Evolutionary conservation across 2,329 filamentous ascomycete species (phyloP).

Genomic region (Hirsutella rhossiliensis): DNA sequence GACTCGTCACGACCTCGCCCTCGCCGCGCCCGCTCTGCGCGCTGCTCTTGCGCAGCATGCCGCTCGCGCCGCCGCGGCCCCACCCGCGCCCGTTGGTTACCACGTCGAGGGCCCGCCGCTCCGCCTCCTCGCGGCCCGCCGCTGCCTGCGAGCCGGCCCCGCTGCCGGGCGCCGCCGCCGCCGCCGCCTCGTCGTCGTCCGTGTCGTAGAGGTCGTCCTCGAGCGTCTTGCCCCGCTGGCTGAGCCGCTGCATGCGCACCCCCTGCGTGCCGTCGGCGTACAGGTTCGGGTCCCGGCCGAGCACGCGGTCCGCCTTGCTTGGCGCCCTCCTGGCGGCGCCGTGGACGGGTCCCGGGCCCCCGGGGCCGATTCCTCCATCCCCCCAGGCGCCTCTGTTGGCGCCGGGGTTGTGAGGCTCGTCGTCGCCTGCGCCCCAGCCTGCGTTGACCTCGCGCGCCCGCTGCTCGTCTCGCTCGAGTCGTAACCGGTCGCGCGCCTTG

Average conservation of each 20-base stretch:
- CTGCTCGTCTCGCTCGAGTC: conserved; percentile 44
- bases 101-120: conserved; percentile 34
- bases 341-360: background rate
- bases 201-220: conserved; percentile 30
- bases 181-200: conserved; percentile 20
- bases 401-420: conserved; percentile 2
- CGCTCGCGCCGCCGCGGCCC: conserved; percentile 28
- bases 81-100: conserved; percentile 25
- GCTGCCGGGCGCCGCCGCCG: background rate
- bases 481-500: conserved; percentile 54
- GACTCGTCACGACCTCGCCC: conserved; percentile 10
- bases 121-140: background rate
- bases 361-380: background rate
- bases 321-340: conserved; percentile 23
- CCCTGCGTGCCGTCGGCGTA: conserved; percentile 36
- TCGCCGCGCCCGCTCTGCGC: background rate
- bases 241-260: conserved; percentile 35
- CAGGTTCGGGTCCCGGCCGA: conserved; percentile 43
- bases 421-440: conserved; percentile 46
- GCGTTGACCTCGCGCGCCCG: conserved; percentile 50
- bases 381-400: background rate
- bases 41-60: conserved; percentile 24
- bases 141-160: conserved; percentile 6
- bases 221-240: conserved; percentile 29
- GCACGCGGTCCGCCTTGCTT: conserved; percentile 46